Evolutionary conservation across 345 rosid species (phyloP).

Genomic region (Xanthoceras sorbifolium): DNA sequence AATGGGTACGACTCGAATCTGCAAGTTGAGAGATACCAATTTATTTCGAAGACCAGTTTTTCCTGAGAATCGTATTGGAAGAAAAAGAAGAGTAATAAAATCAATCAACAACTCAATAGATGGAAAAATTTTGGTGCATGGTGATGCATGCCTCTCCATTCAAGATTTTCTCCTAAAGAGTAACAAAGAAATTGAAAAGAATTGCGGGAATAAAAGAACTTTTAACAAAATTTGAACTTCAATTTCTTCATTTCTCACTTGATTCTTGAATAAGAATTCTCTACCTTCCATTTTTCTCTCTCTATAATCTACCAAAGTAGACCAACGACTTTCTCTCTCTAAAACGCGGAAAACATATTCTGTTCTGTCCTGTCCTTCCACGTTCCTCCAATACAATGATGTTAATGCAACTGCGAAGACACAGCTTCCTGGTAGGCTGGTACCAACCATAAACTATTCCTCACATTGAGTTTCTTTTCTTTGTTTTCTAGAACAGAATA

Average conservation of each 20-base stretch:
- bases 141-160: too few relatives aligned
- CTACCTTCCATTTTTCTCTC: not conserved
- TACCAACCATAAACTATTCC: slow-evolving; percentile 12
- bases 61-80: too few relatives aligned
- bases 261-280: too few relatives aligned
- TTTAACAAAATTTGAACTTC: not conserved
- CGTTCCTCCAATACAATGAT: slow-evolving; percentile 32
- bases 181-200: not conserved
- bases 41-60: too few relatives aligned
- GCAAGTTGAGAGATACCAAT: too few relatives aligned
- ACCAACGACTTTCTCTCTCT: slow-evolving; percentile 14
- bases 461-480: not conserved
- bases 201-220: not conserved
- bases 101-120: too few relatives aligned
- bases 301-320: not conserved
- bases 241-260: not conserved
- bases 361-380: not conserved
- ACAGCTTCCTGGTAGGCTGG: slow-evolving; percentile 33
- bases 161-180: not conserved
- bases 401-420: slow-evolving; percentile 20
- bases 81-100: too few relatives aligned
- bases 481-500: not conserved
- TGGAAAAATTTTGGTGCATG: too few relatives aligned
- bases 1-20: too few relatives aligned
- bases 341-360: slow-evolving; percentile 18